A percentile compares a stretch with the other conserved stretches of the same genome.
phyloP scores from a whole-genome alignment of 2,329 filamentous ascomycete species.

The Tolypocladium sp. region DNA sequence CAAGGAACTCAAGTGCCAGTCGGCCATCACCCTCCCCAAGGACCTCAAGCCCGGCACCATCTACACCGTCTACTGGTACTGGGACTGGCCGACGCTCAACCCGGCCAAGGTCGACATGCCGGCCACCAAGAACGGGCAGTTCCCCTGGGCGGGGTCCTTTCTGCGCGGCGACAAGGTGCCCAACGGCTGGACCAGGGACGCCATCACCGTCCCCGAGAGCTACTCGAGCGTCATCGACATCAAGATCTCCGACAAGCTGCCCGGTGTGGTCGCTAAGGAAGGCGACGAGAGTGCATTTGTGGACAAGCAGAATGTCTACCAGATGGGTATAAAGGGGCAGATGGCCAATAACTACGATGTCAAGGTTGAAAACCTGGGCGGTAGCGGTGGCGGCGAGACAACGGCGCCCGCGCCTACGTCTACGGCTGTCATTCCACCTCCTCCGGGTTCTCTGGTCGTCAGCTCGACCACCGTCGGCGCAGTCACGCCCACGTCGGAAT shows the following conservation, averaged over 20 bases:
- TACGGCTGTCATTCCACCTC: not conserved
- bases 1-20: constrained; percentile 67
- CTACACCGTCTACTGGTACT: constrained; percentile 90
- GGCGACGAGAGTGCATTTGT: constrained; percentile 17
- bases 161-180: constrained; percentile 27
- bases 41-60: constrained; percentile 52
- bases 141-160: constrained; percentile 31
- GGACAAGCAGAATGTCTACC: constrained; percentile 29
- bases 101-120: constrained; percentile 28
- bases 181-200: constrained; percentile 23
- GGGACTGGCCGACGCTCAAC: constrained; percentile 74
- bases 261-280: constrained; percentile 12
- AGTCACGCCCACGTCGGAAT: not conserved
- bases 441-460: not conserved
- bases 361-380: constrained; percentile 18
- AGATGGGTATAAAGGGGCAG: constrained; percentile 34
- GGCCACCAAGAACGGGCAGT: constrained; percentile 29
- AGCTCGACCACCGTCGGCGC: not conserved
- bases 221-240: constrained; percentile 31
- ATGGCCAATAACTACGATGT: constrained; percentile 37
- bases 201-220: constrained; percentile 29
- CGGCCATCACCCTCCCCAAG: constrained; percentile 65
- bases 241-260: constrained; percentile 21
- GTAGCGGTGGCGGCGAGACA: constrained; percentile 8
- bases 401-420: not conserved